Base-by-base conservation (phyloP, 2,329 filamentous ascomycete genomes). In the Epichloe aotearoae region DNA sequence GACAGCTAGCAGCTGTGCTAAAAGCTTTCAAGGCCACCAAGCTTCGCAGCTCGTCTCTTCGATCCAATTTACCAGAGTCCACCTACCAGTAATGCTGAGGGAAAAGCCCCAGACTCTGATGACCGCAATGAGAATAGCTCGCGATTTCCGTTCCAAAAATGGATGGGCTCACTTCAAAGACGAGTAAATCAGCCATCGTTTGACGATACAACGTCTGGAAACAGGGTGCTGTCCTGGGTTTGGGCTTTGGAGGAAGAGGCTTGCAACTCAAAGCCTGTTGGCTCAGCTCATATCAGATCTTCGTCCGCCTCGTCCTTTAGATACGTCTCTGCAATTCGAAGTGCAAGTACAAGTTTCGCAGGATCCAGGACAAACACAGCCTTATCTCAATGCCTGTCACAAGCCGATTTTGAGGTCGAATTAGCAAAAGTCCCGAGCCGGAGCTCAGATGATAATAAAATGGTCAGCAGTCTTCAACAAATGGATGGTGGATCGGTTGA, bases 291-390 rank as follows among this genome's bases (percentile, higher is more conserved):
- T 36, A 44, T 39, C 2, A 45, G 51, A 40, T 52, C 53, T 50
- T 80, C 79, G 2, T 86, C 86, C 12, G 76, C 77, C 1, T 88
- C 86, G 6, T 94, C 89, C 0, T 81, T 87, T 53, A 84, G 79
- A 2, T 89, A 90, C 61, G 80, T 96, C 39, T 80, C 83, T n/a
- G 84, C 80, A 15, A 77, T 94, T 57, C 88, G 84, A 63, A 93
- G 88, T 55, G 85, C 86, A 49, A 90, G 84, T 53, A 74, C 88
- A 53, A 95, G 88, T 53, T 71, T 90, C 53, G 77, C 82, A 46
- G 88, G 78, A 49, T 84, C 83, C 11, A 75, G 75, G 53, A 72
- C 66, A 54, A 72, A 73, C 49, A 73, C 70, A 8, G 63, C 68
- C 20, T 73, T 72, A 49, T 79, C 82, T 40, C 66, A 71, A 57